A percentile compares a stretch with the other conserved stretches of the same genome.
phyloP scores from a whole-genome alignment of 2,329 filamentous ascomycete genomes.

The Sporothrix dimorphospora region DNA sequence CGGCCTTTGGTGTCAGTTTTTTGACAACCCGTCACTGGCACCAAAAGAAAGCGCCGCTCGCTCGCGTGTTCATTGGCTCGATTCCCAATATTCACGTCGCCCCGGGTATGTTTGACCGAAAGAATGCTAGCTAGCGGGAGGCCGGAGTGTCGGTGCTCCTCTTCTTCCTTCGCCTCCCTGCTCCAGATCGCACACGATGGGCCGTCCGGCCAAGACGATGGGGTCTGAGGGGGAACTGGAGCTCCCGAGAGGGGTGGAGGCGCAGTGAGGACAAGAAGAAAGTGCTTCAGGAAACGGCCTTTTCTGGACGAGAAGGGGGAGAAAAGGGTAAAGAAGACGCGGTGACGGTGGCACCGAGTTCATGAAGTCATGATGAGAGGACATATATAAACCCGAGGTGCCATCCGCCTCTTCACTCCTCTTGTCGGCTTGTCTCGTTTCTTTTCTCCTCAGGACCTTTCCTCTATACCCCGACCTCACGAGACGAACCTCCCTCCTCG shows the following conservation, averaged over 20 bases:
- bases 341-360: not conserved
- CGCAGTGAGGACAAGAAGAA: not conserved
- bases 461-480: not conserved
- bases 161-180: not conserved
- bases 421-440: not conserved
- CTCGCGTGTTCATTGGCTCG: constrained; percentile 11
- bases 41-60: not conserved
- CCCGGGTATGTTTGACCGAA: constrained; percentile 25
- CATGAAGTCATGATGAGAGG: constrained; percentile 20
- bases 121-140: not conserved
- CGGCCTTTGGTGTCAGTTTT: not conserved
- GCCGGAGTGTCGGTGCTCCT: constrained; percentile 12
- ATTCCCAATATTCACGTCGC: constrained; percentile 7
- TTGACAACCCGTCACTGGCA: not conserved
- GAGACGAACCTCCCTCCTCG: not conserved
- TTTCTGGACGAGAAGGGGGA: not conserved
- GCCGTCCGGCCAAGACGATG: not conserved
- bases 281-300: not conserved
- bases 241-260: not conserved
- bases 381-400: not conserved
- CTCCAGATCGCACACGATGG: not conserved
- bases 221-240: constrained; percentile 17
- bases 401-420: not conserved
- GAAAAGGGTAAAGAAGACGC: constrained; percentile 11
- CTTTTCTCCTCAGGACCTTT: not conserved